A percentile compares a stretch with the other conserved stretches of the same genome.
Conservation (phyloP, 2,329 filamentous ascomycete genomes). For the Incumbomyces lentus region DNA sequence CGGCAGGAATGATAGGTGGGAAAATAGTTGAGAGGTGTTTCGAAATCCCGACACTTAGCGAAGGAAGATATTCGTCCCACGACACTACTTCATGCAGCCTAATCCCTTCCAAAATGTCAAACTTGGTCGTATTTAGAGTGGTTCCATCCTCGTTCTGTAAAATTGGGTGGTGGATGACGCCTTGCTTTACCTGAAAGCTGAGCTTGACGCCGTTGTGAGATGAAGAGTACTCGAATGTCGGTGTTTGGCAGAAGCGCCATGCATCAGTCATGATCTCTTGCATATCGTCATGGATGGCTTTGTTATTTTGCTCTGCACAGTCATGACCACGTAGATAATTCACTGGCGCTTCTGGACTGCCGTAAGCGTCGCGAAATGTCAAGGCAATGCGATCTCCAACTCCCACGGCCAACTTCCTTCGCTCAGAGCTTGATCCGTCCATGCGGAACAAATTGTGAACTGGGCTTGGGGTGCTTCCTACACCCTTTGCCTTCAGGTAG, state of each 20-base stretch:
- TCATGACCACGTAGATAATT: conserved; percentile 11
- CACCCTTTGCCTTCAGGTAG: conserved; percentile 70
- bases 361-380: conserved; percentile 14
- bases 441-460: conserved; percentile 59
- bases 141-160: neutral
- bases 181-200: conserved; percentile 13
- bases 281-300: conserved; percentile 11
- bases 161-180: conserved; percentile 8
- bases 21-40: neutral
- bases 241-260: conserved; percentile 19
- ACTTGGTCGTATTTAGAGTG: neutral
- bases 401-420: conserved; percentile 9
- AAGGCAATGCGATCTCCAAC: conserved; percentile 6
- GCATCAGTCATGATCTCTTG: conserved; percentile 14
- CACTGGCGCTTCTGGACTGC: conserved; percentile 6
- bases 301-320: conserved; percentile 5
- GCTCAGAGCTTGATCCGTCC: neutral
- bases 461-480: conserved; percentile 80
- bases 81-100: conserved; percentile 5
- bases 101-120: conserved; percentile 2
- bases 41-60: neutral
- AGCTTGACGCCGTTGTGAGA: conserved; percentile 10
- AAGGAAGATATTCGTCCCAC: neutral
- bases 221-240: conserved; percentile 16
- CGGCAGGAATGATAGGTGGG: neutral